phyloP scores from a whole-genome alignment of 805 yeast species.

The Saturnispora ahearnii region DNA sequence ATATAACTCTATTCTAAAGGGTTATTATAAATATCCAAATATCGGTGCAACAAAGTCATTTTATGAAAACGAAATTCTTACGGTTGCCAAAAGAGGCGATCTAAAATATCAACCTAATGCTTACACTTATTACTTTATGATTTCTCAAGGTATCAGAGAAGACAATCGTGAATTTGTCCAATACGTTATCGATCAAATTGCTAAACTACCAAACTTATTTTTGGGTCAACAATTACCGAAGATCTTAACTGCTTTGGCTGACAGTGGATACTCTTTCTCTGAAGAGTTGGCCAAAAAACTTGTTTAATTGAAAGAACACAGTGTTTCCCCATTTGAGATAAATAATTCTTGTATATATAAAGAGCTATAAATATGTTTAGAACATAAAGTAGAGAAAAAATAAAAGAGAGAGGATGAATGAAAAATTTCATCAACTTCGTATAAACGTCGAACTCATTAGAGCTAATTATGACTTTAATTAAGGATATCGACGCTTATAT shows the following conservation, averaged over 20 bases:
- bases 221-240: conserved; percentile 36
- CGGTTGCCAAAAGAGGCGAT: conserved; percentile 11
- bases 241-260: conserved; percentile 20
- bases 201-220: conserved; percentile 20
- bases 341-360: conserved; percentile 5
- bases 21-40: conserved; percentile 33
- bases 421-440: not conserved
- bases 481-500: conserved; percentile 25
- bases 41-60: conserved; percentile 32
- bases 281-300: not conserved
- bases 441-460: not conserved
- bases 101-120: conserved; percentile 33
- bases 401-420: not conserved
- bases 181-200: conserved; percentile 32
- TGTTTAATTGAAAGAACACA: not conserved
- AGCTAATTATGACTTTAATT: conserved; percentile 7
- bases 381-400: not conserved
- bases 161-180: conserved; percentile 29
- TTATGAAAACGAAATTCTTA: conserved; percentile 28
- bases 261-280: conserved; percentile 18
- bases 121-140: conserved; percentile 41
- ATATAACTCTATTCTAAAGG: conserved; percentile 41
- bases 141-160: conserved; percentile 30
- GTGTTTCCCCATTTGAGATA: not conserved
- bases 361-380: not conserved